Evolutionary conservation across 2,329 filamentous ascomycete species (phyloP).

Genomic region (Beauveria bassiana): DNA sequence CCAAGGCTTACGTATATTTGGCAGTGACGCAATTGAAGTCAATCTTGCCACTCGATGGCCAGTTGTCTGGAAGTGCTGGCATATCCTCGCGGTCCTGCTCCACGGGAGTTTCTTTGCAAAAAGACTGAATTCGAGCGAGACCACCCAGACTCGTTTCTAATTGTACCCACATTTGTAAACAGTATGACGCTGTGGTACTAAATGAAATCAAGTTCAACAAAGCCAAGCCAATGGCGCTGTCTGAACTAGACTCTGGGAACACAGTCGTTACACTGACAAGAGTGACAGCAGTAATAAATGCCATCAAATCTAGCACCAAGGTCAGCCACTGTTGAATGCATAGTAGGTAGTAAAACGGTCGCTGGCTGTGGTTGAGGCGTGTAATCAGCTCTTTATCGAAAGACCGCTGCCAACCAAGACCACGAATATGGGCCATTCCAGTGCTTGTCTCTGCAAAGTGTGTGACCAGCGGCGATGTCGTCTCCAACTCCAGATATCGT

Average conservation of each 20-base stretch:
- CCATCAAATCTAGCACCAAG: conserved; percentile 39
- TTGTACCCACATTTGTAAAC: neutral
- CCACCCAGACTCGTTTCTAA: neutral
- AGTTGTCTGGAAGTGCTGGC: neutral
- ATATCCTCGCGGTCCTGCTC: neutral
- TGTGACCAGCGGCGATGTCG: conserved; percentile 26
- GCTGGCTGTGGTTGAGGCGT: conserved; percentile 43
- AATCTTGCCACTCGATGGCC: conserved; percentile 3
- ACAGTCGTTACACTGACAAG: conserved; percentile 36
- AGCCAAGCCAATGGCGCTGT: conserved; percentile 12
- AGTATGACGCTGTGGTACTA: conserved; percentile 15
- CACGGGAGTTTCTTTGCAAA: neutral
- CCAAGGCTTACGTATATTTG: neutral
- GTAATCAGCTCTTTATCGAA: conserved; percentile 34
- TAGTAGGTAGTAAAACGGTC: conserved; percentile 46
- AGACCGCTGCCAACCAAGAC: conserved; percentile 42
- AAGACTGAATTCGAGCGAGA: neutral
- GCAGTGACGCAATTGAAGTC: conserved; percentile 9
- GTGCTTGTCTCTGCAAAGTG: conserved; percentile 36
- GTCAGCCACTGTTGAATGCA: conserved; percentile 48
- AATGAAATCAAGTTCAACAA: conserved; percentile 18
- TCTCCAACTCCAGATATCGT: conserved; percentile 28
- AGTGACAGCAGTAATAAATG: conserved; percentile 35
- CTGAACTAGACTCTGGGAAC: conserved; percentile 5
- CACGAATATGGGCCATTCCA: conserved; percentile 40